Evolutionary conservation across 2,329 filamentous ascomycete genomes (phyloP).

Genomic region (Hypoxylon rubiginosum): DNA sequence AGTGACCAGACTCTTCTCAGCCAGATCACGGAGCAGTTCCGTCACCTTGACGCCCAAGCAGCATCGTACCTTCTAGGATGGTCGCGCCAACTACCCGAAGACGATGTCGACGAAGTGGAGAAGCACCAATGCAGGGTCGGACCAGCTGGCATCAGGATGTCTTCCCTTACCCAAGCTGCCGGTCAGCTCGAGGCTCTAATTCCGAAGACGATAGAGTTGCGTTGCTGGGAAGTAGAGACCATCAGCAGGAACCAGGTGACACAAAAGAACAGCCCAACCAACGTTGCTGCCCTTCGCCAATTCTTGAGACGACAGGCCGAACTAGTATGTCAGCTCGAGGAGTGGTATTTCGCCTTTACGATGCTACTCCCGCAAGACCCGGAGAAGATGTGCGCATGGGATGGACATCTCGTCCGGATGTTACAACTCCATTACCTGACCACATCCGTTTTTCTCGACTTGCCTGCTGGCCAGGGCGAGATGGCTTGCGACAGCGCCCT

Average conservation of each 20-base stretch:
- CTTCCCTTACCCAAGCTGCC: constrained; percentile 52
- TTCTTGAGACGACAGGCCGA: constrained; percentile 11
- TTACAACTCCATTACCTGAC: constrained; percentile 52
- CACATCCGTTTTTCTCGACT: constrained; percentile 46
- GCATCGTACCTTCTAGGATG: constrained; percentile 53
- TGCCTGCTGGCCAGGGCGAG: constrained; percentile 46
- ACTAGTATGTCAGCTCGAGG: constrained; percentile 43
- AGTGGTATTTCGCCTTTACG: constrained; percentile 49
- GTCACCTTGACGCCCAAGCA: constrained; percentile 56
- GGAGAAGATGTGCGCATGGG: constrained; percentile 26
- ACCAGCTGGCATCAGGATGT: constrained; percentile 40
- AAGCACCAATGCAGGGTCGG: constrained; percentile 17
- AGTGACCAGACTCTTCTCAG: constrained; percentile 43
- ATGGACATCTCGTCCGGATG: constrained; percentile 44
- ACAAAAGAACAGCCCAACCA: background rate
- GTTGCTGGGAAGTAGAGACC: constrained; percentile 44
- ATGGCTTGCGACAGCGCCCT: constrained; percentile 51
- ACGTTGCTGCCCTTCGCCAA: background rate
- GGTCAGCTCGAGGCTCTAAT: constrained; percentile 52
- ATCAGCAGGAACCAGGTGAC: background rate
- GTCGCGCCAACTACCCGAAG: constrained; percentile 51
- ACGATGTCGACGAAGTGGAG: constrained; percentile 15
- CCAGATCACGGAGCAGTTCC: constrained; percentile 53
- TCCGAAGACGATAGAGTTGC: constrained; percentile 50
- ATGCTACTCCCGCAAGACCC: constrained; percentile 43